Evolutionary conservation across 2,329 filamentous ascomycete species (phyloP).

Genomic region (Microascus cirrosus): DNA sequence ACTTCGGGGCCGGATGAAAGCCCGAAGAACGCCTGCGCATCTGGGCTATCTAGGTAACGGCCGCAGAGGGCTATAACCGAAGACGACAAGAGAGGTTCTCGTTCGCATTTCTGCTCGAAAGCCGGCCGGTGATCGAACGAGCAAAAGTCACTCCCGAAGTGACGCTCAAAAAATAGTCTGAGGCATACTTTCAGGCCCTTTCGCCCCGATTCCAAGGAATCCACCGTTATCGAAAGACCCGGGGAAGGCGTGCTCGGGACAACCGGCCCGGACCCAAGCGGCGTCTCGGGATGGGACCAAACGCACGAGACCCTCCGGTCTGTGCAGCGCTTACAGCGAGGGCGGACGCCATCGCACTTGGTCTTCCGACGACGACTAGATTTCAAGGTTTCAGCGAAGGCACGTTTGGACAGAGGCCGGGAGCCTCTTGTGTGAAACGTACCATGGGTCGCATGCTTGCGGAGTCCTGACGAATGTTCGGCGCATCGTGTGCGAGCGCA

Average conservation of each 20-base stretch:
- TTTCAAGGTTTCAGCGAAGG: neutral
- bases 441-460: neutral
- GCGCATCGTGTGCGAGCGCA: neutral
- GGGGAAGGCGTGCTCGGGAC: neutral
- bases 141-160: slow-evolving; percentile 12
- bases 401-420: neutral
- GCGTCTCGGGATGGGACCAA: neutral
- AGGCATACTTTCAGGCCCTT: neutral
- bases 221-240: neutral
- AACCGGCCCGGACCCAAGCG: neutral
- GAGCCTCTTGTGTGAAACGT: neutral
- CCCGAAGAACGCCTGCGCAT: slow-evolving; percentile 4
- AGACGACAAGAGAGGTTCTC: slow-evolving; percentile 6
- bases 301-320: neutral
- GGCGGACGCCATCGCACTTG: neutral
- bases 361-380: neutral
- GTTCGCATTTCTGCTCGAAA: slow-evolving; percentile 10
- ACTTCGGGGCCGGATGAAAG: neutral
- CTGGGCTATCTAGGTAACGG: slow-evolving; percentile 4
- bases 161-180: slow-evolving; percentile 9
- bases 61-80: slow-evolving; percentile 7
- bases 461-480: neutral
- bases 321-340: neutral
- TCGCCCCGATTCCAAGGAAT: neutral
- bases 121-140: slow-evolving; percentile 11